Evolutionary conservation across 2,329 filamentous ascomycete genomes (phyloP), one percentile per base, ranked within the genome.

Genomic region (Cryphonectria carpinicola): DNA sequence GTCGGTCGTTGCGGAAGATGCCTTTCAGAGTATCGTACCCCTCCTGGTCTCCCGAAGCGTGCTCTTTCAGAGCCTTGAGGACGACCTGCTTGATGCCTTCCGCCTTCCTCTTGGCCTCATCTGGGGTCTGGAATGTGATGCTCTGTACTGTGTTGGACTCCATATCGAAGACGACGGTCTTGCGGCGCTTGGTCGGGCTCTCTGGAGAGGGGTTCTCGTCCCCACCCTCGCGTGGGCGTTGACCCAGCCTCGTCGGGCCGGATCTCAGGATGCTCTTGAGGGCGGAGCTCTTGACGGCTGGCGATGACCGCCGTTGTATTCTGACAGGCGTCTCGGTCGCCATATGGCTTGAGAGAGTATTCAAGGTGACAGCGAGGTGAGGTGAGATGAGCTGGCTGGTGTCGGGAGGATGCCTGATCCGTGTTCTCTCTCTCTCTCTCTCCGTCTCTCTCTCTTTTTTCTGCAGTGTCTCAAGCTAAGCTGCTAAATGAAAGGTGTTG

Each of bases 11-110:
- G 68, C 82, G 80, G 69, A 91, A 89, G 6, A 88, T 80, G 66
- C 88, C 85, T 76, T 89, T 90, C 65, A 91, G 79, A n/a, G 82
- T 83, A 73, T 90, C 86, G 78, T 90, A 90, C 49, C 86, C 87
- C 72, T 88, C 86, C 71, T 88, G 87, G 69, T 88, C 85, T 37
- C 88, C 87, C 65, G 82, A 83, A 41, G 83, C 80, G 76, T 90
- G 88, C 58, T 83, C 84, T 72, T 90, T 87, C 14, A 91, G 81
- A 10, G 88, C 86, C 64, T 82, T 83, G 70, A 82, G 81, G 62
- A 90, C 86, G 74, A 88, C 84, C 35, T 83, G 77, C 76, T 88
- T 89, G 70, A 87, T 83, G 65, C 88, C 85, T 7, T 86, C 85
- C 76, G 88, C 86, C 75, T 88, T 85, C 28, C 82, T 77, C 76